Evolutionary conservation across 129 eudicot genomes (phyloP).

Genomic region (Cynara cardunculus): DNA sequence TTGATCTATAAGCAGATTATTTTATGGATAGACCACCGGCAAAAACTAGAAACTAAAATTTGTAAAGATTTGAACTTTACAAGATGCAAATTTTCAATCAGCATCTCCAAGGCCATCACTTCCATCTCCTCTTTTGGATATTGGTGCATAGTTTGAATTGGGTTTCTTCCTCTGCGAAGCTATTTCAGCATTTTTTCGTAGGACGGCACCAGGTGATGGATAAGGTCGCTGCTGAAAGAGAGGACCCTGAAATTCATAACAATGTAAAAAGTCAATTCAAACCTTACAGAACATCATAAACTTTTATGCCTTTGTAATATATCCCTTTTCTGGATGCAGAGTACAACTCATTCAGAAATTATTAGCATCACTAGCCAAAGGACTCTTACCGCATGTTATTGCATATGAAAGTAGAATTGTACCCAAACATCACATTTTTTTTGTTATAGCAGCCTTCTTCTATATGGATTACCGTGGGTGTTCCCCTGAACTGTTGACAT

Average conservation of each 20-base stretch:
- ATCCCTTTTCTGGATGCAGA: too few species aligned
- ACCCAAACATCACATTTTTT: too few species aligned
- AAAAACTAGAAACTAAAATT: background rate
- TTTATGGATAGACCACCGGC: background rate
- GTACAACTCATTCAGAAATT: too few species aligned
- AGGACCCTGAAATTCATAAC: conserved; percentile 69
- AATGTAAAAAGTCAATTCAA: background rate
- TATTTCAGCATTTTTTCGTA: conserved; percentile 87
- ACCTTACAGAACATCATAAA: background rate
- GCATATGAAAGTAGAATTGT: too few species aligned
- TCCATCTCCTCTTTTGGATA: conserved; percentile 98
- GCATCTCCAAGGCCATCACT: conserved; percentile 99
- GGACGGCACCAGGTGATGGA: conserved; percentile 98
- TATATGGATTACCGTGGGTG: too few species aligned
- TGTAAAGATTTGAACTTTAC: background rate
- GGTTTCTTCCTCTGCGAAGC: conserved; percentile 81
- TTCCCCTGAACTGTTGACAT: too few species aligned
- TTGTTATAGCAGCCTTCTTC: too few species aligned
- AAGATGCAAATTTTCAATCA: conserved; percentile 42
- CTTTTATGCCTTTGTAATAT: background rate
- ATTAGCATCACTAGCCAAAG: too few species aligned
- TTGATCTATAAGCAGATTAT: background rate
- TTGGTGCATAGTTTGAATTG: conserved; percentile 57
- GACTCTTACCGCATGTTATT: too few species aligned
- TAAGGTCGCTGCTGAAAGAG: conserved; percentile 97